Evolutionary conservation across 345 rosid genomes (phyloP).

Genomic region (Populus davidiana): DNA sequence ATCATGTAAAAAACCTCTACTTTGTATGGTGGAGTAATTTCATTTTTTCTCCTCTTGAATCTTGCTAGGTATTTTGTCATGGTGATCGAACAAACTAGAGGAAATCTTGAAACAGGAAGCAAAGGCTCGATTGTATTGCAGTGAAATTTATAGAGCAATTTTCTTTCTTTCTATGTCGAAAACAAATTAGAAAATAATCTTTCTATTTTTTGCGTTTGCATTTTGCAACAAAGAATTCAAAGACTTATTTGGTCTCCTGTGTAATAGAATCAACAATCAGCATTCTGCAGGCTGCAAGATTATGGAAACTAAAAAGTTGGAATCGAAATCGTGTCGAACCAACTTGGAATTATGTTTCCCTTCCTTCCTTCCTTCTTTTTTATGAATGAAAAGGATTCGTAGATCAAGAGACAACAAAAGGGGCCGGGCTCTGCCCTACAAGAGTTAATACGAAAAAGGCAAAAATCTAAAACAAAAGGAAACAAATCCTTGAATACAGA

Average conservation of each 20-base stretch:
- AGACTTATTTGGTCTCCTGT: neutral
- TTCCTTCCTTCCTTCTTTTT: no score
- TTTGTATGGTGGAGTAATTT: neutral
- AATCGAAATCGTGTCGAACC: neutral
- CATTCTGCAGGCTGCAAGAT: neutral
- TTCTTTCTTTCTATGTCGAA: no score
- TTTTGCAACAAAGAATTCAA: neutral
- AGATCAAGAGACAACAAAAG: no score
- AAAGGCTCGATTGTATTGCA: neutral
- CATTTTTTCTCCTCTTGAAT: neutral
- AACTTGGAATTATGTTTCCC: neutral
- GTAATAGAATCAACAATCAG: neutral
- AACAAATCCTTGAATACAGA: no score
- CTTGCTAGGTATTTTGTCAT: neutral
- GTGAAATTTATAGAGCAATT: neutral
- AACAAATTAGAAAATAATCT: neutral
- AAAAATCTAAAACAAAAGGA: no score
- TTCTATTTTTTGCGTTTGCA: neutral
- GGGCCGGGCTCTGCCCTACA: no score
- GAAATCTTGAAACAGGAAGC: neutral
- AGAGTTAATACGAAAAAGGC: no score
- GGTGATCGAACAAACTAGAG: neutral
- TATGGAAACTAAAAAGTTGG: neutral
- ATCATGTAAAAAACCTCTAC: neutral
- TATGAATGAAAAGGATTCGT: no score